Base-by-base conservation (phyloP, 129 eudicot species). In the Lactuca saligna region DNA sequence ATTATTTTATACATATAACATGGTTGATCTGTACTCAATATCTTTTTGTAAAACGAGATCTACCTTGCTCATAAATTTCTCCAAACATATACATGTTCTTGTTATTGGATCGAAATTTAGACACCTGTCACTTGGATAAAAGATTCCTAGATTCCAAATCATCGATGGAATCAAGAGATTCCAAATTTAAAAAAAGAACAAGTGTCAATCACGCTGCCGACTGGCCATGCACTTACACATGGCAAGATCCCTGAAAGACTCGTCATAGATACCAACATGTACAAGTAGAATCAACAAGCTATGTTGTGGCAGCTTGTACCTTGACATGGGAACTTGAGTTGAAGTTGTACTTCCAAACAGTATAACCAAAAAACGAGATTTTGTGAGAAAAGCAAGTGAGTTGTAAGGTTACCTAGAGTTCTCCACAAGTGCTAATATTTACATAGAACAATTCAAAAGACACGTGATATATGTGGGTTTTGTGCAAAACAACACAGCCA, bases 401-500 rank as follows among this genome's bases (percentile, higher is more conserved):
- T 10, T 0, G n/a, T 72, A 64, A 65, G 78, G 38, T n/a, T 55
- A 74, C 66, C 78, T 75, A 75, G 68, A 57, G 25, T 38, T 34
- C 54, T 66, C 59, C 61, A 65, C 33, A 74, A 57, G 73, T 66
- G 79, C 32, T 74, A 44, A 67, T 32, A 53, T 16, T 72, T 55
- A 39, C 72, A 33, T 72, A 32, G 84, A 69, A 82, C 61, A 60
- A 63, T 63, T 65, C 66, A 73, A 74, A 61, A 39, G 75, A 51
- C 81, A 80, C 68, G 85, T 81, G 83, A 65, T 60, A 61, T 49
- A 60, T 57, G 42, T 73, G 78, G 60, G 61, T 25, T 64, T 67
- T 75, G 69, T 66, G 65, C 48, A 70, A 68, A 81, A 80, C 74
- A 82, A 50, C 79, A 80, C 74, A 82, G 41, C 62, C 68, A 71